Evolutionary conservation across 345 rosid species (phyloP).

Genomic region (Salix udensis): DNA sequence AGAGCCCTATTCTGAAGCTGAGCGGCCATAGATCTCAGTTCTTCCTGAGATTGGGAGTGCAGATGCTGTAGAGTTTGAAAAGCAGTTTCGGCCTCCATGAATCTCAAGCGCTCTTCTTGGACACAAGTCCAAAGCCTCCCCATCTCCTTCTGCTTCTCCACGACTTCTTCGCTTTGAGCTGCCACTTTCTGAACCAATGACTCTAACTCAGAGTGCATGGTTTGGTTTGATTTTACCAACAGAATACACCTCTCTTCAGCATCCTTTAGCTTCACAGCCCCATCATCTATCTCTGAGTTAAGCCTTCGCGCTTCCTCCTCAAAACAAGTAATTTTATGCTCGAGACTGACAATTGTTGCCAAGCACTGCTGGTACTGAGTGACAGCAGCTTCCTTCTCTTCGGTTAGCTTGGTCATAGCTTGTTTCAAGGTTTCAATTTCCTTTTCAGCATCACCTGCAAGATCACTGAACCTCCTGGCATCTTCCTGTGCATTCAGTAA

Average conservation of each 20-base stretch:
- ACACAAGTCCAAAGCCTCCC: constrained; percentile 77
- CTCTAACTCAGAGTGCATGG: constrained; percentile 67
- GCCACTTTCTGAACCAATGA: constrained; percentile 53
- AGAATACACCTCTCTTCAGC: constrained; percentile 78
- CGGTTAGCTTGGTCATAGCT: constrained; percentile 47
- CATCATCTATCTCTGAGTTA: constrained; percentile 60
- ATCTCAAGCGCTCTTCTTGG: constrained; percentile 84
- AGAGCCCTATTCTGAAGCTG: constrained; percentile 62
- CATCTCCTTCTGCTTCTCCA: constrained; percentile 84
- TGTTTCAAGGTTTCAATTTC: constrained; percentile 68
- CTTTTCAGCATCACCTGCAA: constrained; percentile 60
- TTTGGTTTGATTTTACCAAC: constrained; percentile 74
- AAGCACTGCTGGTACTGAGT: constrained; percentile 66
- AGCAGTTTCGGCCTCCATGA: constrained; percentile 94
- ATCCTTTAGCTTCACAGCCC: constrained; percentile 56
- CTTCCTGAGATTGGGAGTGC: constrained; percentile 96
- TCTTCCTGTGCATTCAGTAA: constrained; percentile 59
- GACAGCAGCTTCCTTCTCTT: constrained; percentile 66
- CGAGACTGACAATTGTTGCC: constrained; percentile 64
- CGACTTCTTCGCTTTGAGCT: constrained; percentile 64
- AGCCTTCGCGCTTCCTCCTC: constrained; percentile 72
- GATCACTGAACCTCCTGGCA: constrained; percentile 41
- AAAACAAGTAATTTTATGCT: constrained; percentile 53
- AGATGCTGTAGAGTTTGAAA: constrained; percentile 92
- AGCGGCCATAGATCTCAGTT: constrained; percentile 61